A percentile compares a stretch with the other conserved stretches of the same genome.
These are phyloP conservation scores for Aspergillus chevalieri DNA, from an alignment of 2,329 filamentous ascomycete species.

Conservation along the genomic window DNA sequence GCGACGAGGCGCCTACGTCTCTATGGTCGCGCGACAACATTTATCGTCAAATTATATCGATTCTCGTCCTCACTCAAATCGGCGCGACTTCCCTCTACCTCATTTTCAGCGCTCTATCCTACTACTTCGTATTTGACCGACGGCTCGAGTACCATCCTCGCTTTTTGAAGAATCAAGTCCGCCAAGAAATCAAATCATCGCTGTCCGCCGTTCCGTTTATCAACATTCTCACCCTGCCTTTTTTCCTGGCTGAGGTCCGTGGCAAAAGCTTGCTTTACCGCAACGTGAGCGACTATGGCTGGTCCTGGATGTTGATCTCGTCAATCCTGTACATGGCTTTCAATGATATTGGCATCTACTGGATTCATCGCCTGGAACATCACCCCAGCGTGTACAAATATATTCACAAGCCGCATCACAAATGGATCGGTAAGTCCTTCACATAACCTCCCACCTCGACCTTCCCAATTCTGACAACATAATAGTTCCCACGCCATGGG, in stretches of 20 bases:
- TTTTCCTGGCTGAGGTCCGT: slow-evolving; percentile 76
- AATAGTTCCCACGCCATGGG: slow-evolving; percentile 75
- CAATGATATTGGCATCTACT: slow-evolving; percentile 84
- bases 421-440: slow-evolving; percentile 66
- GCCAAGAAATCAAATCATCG: slow-evolving; percentile 74
- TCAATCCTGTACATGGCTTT: slow-evolving; percentile 45
- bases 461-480: no score
- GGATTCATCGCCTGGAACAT: slow-evolving; percentile 79
- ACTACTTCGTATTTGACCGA: slow-evolving; percentile 86
- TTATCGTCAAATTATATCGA: background rate
- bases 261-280: slow-evolving; percentile 77
- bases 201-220: slow-evolving; percentile 70
- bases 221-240: slow-evolving; percentile 69
- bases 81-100: slow-evolving; percentile 82
- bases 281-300: no score
- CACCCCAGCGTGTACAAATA: slow-evolving; percentile 73
- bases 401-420: slow-evolving; percentile 95
- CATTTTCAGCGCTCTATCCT: slow-evolving; percentile 72
- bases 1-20: slow-evolving; percentile 2
- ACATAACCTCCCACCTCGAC: no score
- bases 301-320: no score
- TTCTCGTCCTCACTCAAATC: slow-evolving; percentile 49
- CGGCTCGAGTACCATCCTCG: slow-evolving; percentile 79
- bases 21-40: no score
- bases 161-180: slow-evolving; percentile 87